Conservation (phyloP, 805 yeast genomes). For the Phaffomyces antillensis region DNA sequence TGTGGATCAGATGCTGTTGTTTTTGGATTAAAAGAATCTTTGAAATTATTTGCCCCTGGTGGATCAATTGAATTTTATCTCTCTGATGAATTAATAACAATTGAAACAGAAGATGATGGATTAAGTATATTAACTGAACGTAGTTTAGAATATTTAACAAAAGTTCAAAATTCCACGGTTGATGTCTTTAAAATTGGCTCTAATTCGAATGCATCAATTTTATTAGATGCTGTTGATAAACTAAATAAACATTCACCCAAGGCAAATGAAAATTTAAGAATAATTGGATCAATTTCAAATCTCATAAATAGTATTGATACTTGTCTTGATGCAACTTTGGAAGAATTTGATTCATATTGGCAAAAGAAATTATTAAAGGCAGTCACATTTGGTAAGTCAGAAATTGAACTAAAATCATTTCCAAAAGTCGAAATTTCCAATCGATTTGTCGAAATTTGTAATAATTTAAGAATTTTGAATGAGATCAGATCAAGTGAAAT, state of each 20-base stretch:
- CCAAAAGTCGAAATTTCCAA: constrained; percentile 33
- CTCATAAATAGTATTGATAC: constrained; percentile 56
- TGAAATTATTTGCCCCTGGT: constrained; percentile 67
- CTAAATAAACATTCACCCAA: constrained; percentile 64
- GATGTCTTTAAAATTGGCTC: constrained; percentile 80
- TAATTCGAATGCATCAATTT: constrained; percentile 70
- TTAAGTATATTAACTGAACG: constrained; percentile 50
- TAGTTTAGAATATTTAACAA: constrained; percentile 52
- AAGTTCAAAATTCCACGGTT: constrained; percentile 50
- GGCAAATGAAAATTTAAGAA: constrained; percentile 67
- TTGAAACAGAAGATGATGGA: constrained; percentile 61
- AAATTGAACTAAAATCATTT: constrained; percentile 28
- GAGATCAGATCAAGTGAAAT: constrained; percentile 54
- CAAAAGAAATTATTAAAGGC: constrained; percentile 78
- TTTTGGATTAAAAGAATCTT: constrained; percentile 50
- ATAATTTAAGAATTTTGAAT: constrained; percentile 60
- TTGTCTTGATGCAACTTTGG: constrained; percentile 68
- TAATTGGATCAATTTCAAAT: constrained; percentile 38
- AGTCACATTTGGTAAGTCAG: constrained; percentile 77
- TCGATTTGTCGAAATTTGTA: constrained; percentile 52
- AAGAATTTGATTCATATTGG: constrained; percentile 71
- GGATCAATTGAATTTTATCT: constrained; percentile 47
- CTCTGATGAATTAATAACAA: constrained; percentile 30
- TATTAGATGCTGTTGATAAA: constrained; percentile 70
- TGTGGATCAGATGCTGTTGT: constrained; percentile 81